Evolutionary conservation across 2,329 filamentous ascomycete species (phyloP), one percentile per base, ranked within the genome.

Genomic region (Penicillium sclerotiorum): DNA sequence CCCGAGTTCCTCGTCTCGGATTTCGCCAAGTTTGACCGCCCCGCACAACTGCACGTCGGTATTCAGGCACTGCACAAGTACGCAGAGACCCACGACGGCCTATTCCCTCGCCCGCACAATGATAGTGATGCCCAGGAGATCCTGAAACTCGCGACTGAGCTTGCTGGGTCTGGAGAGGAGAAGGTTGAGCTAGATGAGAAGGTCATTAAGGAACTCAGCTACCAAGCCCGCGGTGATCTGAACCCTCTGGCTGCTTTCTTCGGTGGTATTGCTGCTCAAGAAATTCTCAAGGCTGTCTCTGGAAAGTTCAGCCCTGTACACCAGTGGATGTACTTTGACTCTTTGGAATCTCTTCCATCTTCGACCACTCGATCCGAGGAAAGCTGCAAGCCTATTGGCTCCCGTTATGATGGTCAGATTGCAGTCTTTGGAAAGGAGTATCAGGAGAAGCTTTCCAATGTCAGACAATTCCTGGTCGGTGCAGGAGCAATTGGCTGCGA

Each of bases 251-350:
- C 92, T 20, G 93, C 94, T 15, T 89, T 96, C 74, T 97, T 96
- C 66, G 94, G 94, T 70, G 94, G 94, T 61, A 83, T 96, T 60
- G 83, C 90, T 21, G 94, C 94, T 1, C 94, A 99, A 70, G 94
- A 99, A 72, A 87, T 96, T 18, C 81, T 99, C 53, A 99, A 99
- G 75, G 90, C 93, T 15, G 90, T 99, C 6, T 99, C 94, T 45
- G 94, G 94, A 61, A 99, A 99, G 74, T 99, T 99, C 77, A 85
- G 90, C 63, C 94, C 94, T n/a, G 86, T 97, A 58, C 82, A 88
- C 60, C 94, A 99, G 71, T 97, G 89, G 85, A 81, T 99, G 69
- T 97, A 99, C 78, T 95, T 96, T 63, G 94, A 99, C 73, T 96
- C 94, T 1, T 78, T 99, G n/a, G 94, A 99, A 73, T 96, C 94